These are phyloP conservation scores for Suhomyces sp. DNA, from an alignment of 805 yeast genomes.

Conservation along the genomic window DNA sequence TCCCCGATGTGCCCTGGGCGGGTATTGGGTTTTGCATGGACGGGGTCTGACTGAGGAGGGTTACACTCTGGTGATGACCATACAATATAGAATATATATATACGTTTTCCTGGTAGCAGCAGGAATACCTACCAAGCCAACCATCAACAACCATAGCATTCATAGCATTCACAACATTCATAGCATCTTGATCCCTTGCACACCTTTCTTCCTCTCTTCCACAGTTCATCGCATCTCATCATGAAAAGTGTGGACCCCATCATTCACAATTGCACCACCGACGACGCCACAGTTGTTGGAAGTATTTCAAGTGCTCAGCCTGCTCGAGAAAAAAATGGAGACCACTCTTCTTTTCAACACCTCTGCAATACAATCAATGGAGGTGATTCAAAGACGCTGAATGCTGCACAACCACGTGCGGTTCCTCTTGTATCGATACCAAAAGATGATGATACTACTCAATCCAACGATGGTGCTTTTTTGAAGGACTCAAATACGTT, in stretches of 20 bases:
- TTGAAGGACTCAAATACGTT: too few species aligned
- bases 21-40: too few species aligned
- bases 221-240: too few species aligned
- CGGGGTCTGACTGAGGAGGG: neutral
- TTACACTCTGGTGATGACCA: neutral
- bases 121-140: neutral
- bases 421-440: neutral
- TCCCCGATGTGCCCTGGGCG: too few species aligned
- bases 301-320: neutral
- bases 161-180: neutral
- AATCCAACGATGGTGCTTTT: too few species aligned
- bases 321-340: neutral
- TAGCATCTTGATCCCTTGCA: neutral
- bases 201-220: neutral
- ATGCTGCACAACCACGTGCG: slow-evolving; percentile 4
- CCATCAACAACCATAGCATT: neutral
- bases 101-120: neutral
- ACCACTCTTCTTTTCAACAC: neutral
- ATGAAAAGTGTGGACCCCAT: too few species aligned
- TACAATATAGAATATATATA: too few species aligned
- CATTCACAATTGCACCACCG: neutral
- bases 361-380: neutral
- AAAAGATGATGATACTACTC: too few species aligned
- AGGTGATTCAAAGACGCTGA: slow-evolving; percentile 1
- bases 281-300: slow-evolving; percentile 1